phyloP scores from a whole-genome alignment of 257 asterid genomes.

The Echium plantagineum region DNA sequence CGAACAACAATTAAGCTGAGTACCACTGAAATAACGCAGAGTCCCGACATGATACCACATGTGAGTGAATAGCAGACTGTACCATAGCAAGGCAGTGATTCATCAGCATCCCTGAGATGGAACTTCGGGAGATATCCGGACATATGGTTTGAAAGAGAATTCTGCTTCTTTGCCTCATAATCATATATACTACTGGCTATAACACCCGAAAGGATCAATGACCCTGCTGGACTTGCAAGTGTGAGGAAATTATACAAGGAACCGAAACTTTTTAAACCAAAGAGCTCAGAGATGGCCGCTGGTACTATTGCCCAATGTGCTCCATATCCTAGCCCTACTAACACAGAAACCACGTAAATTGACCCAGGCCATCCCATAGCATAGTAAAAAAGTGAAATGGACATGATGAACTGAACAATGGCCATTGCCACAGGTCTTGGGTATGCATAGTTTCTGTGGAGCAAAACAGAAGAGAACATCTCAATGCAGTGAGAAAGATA shows the following conservation, averaged over 20 bases:
- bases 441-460: conserved; percentile 26
- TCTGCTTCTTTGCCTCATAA: conserved; percentile 66
- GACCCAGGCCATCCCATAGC: conserved; percentile 30
- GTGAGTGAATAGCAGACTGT: conserved; percentile 30
- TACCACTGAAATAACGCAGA: conserved; percentile 24
- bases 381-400: conserved; percentile 26
- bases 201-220: conserved; percentile 64
- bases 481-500: neutral
- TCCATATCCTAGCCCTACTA: conserved; percentile 34
- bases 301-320: conserved; percentile 44
- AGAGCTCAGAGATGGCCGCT: conserved; percentile 34
- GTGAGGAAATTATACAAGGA: conserved; percentile 74
- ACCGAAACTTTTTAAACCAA: conserved; percentile 33
- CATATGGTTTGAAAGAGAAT: neutral
- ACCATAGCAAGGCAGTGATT: conserved; percentile 26
- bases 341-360: conserved; percentile 27
- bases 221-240: conserved; percentile 76
- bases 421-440: conserved; percentile 45
- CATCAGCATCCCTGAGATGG: conserved; percentile 7
- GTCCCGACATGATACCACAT: conserved; percentile 33
- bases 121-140: neutral
- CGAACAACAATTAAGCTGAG: conserved; percentile 28
- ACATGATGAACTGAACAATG: conserved; percentile 31
- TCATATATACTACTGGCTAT: conserved; percentile 82
- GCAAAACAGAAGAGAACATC: neutral